A percentile compares a stretch with the other conserved stretches of the same genome.
These are phyloP conservation scores for Aspergillus wentii DNA, from an alignment of 495 filamentous ascomycete species.

Conservation along the genomic window DNA sequence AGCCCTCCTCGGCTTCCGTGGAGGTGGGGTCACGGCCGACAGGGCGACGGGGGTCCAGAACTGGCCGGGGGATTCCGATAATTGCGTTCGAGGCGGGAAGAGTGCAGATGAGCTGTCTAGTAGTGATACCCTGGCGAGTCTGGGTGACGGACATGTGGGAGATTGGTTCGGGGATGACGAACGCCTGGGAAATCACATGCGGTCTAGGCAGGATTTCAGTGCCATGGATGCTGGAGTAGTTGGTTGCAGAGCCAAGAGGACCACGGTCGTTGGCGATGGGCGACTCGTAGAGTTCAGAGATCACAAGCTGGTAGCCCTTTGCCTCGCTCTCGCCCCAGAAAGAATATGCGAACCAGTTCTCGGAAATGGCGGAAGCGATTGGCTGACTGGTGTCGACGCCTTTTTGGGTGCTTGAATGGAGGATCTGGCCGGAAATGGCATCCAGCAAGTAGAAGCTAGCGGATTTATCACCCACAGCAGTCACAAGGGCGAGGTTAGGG, in stretches of 20 bases:
- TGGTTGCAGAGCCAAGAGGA: constrained; percentile 57
- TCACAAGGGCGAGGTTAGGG: constrained; percentile 77
- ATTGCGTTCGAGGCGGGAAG: constrained; percentile 67
- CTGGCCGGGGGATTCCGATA: constrained; percentile 67
- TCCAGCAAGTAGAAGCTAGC: constrained; percentile 81
- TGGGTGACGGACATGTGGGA: constrained; percentile 76
- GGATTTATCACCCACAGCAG: constrained; percentile 55
- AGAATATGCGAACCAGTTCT: constrained; percentile 97
- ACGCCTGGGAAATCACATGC: constrained; percentile 72
- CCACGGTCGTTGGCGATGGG: constrained; percentile 79
- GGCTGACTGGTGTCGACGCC: constrained; percentile 71
- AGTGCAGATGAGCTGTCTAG: constrained; percentile 72
- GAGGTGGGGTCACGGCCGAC: constrained; percentile 78
- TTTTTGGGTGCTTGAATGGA: constrained; percentile 64
- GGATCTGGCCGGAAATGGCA: constrained; percentile 73
- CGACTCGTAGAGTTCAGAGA: constrained; percentile 89
- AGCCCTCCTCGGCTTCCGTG: constrained; percentile 76
- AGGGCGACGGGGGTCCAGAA: constrained; percentile 85
- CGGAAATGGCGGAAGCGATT: constrained; percentile 72
- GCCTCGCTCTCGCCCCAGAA: constrained; percentile 66
- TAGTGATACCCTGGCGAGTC: constrained; percentile 90
- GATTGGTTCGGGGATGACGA: constrained; percentile 70
- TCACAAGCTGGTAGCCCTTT: constrained; percentile 81
- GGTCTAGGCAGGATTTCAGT: constrained; percentile 47
- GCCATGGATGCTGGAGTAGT: constrained; percentile 68